Conservation (phyloP, 495 filamentous ascomycete species). For the Penicillium coprophilum region DNA sequence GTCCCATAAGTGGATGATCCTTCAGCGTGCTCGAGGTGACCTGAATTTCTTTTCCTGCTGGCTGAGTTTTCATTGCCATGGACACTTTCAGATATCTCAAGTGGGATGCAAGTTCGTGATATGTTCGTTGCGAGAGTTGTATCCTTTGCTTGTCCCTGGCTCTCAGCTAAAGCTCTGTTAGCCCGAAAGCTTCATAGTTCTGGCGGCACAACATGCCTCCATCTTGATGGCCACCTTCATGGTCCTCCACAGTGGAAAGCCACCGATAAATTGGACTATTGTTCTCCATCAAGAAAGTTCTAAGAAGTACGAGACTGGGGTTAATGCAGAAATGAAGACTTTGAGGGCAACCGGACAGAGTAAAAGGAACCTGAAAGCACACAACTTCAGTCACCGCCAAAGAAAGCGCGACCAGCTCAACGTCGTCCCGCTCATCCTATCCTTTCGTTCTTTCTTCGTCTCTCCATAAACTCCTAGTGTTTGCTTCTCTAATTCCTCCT, state of each 20-base stretch:
- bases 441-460: slow-evolving; percentile 16
- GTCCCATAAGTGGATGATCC: not conserved
- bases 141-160: not conserved
- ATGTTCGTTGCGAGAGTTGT: not conserved
- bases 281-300: not conserved
- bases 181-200: not conserved
- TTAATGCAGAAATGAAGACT: not conserved
- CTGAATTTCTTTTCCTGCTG: slow-evolving; percentile 8
- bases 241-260: slow-evolving; percentile 3
- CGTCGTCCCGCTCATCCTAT: not conserved
- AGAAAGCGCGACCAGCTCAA: slow-evolving; percentile 7
- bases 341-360: not conserved
- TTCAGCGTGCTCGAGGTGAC: not conserved
- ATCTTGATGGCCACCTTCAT: not conserved
- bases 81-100: not conserved
- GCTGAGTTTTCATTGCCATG: not conserved
- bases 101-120: not conserved
- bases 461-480: not conserved
- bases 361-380: not conserved
- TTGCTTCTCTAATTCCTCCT: not conserved
- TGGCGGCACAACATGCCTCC: not conserved
- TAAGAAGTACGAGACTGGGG: not conserved
- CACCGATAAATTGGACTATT: slow-evolving; percentile 6
- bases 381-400: not conserved
- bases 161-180: not conserved